Base-by-base conservation (phyloP, 257 asterid genomes). In the Cynanchum wilfordii region DNA sequence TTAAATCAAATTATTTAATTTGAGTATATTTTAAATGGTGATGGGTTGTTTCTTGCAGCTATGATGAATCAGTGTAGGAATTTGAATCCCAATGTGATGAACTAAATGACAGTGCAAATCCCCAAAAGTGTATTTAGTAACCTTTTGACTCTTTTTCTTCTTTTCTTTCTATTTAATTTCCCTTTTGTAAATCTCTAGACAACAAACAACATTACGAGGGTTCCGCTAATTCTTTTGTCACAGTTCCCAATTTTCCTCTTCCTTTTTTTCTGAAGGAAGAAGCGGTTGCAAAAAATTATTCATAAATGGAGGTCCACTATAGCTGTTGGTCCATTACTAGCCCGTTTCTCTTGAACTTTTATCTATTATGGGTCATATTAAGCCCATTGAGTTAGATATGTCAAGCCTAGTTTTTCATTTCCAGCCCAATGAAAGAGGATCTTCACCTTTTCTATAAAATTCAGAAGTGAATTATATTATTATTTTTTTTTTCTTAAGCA, bases 51-150 rank as follows among this genome's bases (percentile, higher is more conserved):
- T n/a, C n/a, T n/a, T n/a, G 19, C 13, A 29, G 40, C 42, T 27
- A 16, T 9, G 19, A 52, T 8, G 20, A 33, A n/a, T n/a, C 3
- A 24, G 55, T 0, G 40, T 2, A 20, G 52, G 71, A 69, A 50
- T 8, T 38, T 76, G 79, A 69, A 75, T 76, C 79, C 79, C 79
- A 70, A 76, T 50, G 75, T 49, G 42, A 44, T 62, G 66, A 49
- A 59, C 27, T 42, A 66, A 76, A 59, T 68, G 74, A 58, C 20
- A 70, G 38, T 75, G 80, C 79, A 66, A 66, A 75, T 79, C 74
- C 83, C 83, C 36, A 79, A n/a, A n/a, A 71, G 73, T 66, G 71
- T 70, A 75, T 70, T 70, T 79, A 79, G 44, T 74, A 45, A 70
- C 54, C 58, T 67, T 57, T 75, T 75, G 40, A 71, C 77, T 50